phyloP scores from a whole-genome alignment of 441 rosid species.

The Raphanus hybrid region DNA sequence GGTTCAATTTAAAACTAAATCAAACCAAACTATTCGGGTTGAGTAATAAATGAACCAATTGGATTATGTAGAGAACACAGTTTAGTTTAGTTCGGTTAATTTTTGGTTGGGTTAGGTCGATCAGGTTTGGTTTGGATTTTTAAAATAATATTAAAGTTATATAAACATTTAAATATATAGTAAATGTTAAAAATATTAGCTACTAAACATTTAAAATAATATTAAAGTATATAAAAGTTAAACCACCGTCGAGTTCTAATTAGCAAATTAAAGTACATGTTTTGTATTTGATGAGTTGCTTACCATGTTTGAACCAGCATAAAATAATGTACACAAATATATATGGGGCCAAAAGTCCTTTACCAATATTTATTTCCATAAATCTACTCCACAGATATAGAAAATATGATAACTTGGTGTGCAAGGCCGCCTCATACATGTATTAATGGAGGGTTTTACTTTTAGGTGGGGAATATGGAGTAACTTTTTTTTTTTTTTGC shows the following conservation, averaged over 20 bases:
- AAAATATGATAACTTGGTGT: not conserved
- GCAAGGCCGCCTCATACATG: conserved; percentile 6
- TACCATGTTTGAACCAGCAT: conserved; percentile 1
- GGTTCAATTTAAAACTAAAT: too few relatives aligned
- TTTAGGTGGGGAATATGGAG: not conserved
- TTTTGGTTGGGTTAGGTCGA: too few relatives aligned
- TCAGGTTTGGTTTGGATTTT: too few relatives aligned
- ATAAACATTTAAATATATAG: not conserved
- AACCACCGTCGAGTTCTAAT: not conserved
- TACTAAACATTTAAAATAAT: too few relatives aligned
- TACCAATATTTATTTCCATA: not conserved
- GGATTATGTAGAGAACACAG: too few relatives aligned
- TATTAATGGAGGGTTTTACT: not conserved
- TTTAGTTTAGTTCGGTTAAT: too few relatives aligned
- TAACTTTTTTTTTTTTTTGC: not conserved
- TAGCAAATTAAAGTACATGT: not conserved
- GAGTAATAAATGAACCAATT: too few relatives aligned
- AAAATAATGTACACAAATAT: not conserved
- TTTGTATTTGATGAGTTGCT: not conserved
- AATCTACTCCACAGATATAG: not conserved
- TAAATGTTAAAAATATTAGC: not conserved
- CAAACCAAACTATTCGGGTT: too few relatives aligned
- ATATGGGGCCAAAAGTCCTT: not conserved
- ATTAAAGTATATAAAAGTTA: not conserved
- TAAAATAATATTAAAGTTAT: too few relatives aligned